These are phyloP conservation scores for Aspergillus nidulans DNA, from an alignment of 495 filamentous ascomycete species.

Conservation along the genomic window DNA sequence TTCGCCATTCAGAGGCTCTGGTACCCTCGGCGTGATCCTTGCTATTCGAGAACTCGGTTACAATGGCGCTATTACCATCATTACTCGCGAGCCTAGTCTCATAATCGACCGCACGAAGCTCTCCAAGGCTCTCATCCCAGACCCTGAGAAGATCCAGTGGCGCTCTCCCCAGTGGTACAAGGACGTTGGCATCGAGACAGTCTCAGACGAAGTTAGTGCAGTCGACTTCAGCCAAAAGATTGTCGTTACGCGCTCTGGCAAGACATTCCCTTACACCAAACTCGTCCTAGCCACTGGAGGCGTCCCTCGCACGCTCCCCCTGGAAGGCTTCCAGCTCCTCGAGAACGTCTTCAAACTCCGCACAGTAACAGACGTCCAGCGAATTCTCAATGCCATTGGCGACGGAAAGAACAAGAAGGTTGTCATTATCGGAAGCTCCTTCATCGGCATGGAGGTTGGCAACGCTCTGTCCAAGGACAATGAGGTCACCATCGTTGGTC, in stretches of 20 bases:
- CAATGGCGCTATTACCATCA: slow-evolving; percentile 73
- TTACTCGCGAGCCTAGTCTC: slow-evolving; percentile 76
- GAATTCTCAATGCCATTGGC: slow-evolving; percentile 73
- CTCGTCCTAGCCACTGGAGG: slow-evolving; percentile 87
- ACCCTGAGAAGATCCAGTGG: slow-evolving; percentile 70
- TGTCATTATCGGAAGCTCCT: slow-evolving; percentile 84
- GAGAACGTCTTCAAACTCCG: slow-evolving; percentile 83
- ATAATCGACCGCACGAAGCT: slow-evolving; percentile 94
- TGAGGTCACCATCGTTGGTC: slow-evolving; percentile 84
- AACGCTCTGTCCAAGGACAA: slow-evolving; percentile 73
- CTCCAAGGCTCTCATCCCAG: slow-evolving; percentile 88
- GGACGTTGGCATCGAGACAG: slow-evolving; percentile 63
- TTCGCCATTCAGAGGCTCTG: slow-evolving; percentile 57
- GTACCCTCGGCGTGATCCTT: slow-evolving; percentile 73
- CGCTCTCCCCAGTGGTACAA: slow-evolving; percentile 73
- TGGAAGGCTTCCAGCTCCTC: slow-evolving; percentile 82
- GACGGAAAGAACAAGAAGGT: slow-evolving; percentile 79
- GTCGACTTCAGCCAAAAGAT: slow-evolving; percentile 73
- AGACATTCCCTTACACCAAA: slow-evolving; percentile 73
- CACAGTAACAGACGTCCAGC: slow-evolving; percentile 65
- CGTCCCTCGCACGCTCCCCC: slow-evolving; percentile 67
- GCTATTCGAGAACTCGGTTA: slow-evolving; percentile 77
- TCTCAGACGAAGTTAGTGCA: slow-evolving; percentile 68
- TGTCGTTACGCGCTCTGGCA: slow-evolving; percentile 67
- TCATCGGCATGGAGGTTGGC: slow-evolving; percentile 95